phyloP scores from a whole-genome alignment of 1,284 basidiomycete genomes.

The Earliella scabrosa region DNA sequence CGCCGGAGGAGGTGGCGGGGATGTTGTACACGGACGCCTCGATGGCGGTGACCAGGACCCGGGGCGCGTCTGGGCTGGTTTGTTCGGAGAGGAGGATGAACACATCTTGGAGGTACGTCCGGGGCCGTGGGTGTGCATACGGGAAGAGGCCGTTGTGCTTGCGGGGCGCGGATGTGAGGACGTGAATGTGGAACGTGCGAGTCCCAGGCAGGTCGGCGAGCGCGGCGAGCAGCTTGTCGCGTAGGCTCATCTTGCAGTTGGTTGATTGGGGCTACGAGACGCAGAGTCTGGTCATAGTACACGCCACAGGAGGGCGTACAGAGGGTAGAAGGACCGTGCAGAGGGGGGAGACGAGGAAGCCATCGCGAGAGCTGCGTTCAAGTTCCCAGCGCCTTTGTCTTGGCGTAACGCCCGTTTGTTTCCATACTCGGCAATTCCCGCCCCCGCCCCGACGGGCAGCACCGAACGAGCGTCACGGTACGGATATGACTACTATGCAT shows the following conservation, averaged over 20 bases:
- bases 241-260: constrained; percentile 45
- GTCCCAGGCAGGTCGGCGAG: constrained; percentile 65
- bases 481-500: no score
- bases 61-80: constrained; percentile 45
- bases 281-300: neutral
- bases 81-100: constrained; percentile 76
- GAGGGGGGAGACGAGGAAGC: neutral
- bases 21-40: constrained; percentile 84
- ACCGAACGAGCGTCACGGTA: no score
- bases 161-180: constrained; percentile 73
- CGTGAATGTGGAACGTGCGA: constrained; percentile 74
- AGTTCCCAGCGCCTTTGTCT: constrained; percentile 5
- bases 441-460: neutral
- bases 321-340: neutral
- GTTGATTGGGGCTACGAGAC: neutral
- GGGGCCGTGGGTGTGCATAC: constrained; percentile 67
- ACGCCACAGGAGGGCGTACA: neutral
- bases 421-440: constrained; percentile 6
- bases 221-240: constrained; percentile 65
- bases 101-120: constrained; percentile 74
- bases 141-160: constrained; percentile 76
- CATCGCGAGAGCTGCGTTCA: neutral
- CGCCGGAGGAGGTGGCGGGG: constrained; percentile 66
- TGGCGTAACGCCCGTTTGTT: neutral
- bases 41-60: constrained; percentile 77